Evolutionary conservation across 2,329 filamentous ascomycete species (phyloP).

Genomic region (Neurospora sp.): DNA sequence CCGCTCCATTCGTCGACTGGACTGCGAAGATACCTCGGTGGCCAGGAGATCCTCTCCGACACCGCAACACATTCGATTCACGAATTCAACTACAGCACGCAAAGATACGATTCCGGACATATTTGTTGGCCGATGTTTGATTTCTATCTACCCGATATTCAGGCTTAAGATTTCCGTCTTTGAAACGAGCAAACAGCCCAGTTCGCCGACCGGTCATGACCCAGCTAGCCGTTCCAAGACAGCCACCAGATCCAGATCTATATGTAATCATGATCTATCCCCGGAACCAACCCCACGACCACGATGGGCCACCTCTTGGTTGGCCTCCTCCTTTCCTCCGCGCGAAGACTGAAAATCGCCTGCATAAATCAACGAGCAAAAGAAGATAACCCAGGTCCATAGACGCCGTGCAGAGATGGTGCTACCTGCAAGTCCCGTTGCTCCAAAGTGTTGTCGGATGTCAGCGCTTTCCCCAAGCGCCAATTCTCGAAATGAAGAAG

Average conservation of each 20-base stretch:
- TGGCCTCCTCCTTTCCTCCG: neutral
- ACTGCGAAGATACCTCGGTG: neutral
- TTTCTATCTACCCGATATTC: neutral
- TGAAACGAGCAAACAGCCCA: neutral
- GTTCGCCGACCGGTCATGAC: neutral
- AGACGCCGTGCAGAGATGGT: constrained; percentile 3
- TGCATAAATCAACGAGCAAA: neutral
- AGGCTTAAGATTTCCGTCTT: neutral
- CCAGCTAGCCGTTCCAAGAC: neutral
- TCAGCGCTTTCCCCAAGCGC: neutral
- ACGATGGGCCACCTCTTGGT: neutral
- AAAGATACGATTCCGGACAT: neutral
- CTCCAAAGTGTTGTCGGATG: neutral
- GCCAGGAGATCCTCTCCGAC: neutral
- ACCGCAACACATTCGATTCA: neutral
- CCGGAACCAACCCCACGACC: neutral
- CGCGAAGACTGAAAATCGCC: neutral
- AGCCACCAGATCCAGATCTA: neutral
- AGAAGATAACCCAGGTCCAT: neutral
- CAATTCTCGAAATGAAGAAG: neutral
- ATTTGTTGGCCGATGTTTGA: neutral
- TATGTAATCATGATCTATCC: neutral
- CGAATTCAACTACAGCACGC: neutral
- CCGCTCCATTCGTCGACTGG: neutral
- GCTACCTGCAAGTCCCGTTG: neutral